Evolutionary conservation across 352 stramenopile species (phyloP).

Genomic region (Blastocystis sp.): DNA sequence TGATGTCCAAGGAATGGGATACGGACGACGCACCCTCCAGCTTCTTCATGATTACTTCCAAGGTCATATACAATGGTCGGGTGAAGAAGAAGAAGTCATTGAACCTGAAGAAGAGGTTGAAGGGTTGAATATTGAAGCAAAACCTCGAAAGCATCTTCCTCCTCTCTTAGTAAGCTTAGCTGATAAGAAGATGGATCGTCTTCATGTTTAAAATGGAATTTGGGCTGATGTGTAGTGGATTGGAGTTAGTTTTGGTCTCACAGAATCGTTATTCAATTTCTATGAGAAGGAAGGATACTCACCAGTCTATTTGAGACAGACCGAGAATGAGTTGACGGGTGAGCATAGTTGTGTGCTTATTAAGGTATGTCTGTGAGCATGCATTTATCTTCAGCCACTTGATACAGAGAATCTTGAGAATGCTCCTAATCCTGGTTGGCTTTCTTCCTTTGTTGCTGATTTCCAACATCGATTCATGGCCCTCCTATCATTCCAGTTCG

Average conservation of each 20-base stretch:
- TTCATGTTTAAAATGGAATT: constrained; percentile 71
- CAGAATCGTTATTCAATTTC: constrained; percentile 88
- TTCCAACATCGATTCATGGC: constrained; percentile 83
- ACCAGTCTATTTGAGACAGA: constrained; percentile 94
- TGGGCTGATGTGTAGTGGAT: constrained; percentile 73
- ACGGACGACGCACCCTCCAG: constrained; percentile 87
- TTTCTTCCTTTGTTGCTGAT: constrained; percentile 84
- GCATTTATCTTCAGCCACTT: constrained; percentile 65
- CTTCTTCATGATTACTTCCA: constrained; percentile 94
- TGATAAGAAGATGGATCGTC: constrained; percentile 81
- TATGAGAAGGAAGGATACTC: constrained; percentile 86
- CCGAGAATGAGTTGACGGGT: constrained; percentile 94
- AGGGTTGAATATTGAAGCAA: constrained; percentile 67
- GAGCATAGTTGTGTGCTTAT: constrained; percentile 90
- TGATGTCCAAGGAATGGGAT: constrained; percentile 90
- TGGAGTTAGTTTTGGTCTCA: constrained; percentile 93
- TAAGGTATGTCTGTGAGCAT: constrained; percentile 66
- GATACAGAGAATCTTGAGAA: constrained; percentile 74
- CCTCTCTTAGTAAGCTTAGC: constrained; percentile 87
- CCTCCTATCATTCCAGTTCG: constrained; percentile 84
- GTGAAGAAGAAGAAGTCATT: constrained; percentile 66
- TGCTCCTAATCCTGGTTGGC: constrained; percentile 78
- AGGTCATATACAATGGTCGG: constrained; percentile 74
- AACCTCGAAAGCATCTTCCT: constrained; percentile 87
- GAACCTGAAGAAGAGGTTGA: constrained; percentile 64